Base-by-base conservation (phyloP, 345 rosid genomes). In the Lenwebbia sp. region DNA sequence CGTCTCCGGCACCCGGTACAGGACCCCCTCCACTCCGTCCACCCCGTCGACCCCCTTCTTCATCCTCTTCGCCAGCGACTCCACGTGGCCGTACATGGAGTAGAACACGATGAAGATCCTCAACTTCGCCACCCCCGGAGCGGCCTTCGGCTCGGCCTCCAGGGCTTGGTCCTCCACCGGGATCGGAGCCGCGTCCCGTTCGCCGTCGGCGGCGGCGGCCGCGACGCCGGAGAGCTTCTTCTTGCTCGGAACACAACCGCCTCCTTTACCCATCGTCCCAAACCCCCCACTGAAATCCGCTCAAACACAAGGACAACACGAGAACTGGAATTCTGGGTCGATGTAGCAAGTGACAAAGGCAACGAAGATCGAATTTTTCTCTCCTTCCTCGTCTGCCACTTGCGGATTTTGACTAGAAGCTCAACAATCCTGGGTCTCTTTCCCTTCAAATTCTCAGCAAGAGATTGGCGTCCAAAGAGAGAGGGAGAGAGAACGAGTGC, bases 171-270 rank as follows among this genome's bases (percentile, higher is more conserved):
- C 93, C 14, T 92, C 92, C 44, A 87, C 65, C 5, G 89, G 88
- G 88, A 92, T 90, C 85, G 97, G 97, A 21, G 88, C 88, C n/a
- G 85, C 86, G 10, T 75, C 76, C 55, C 56, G 41, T 50, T 84
- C 87, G 86, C 82, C 82, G 74, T 76, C 37, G 70, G 86, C 86
- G 78, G 33, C 53, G 86, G 87, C 51, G 47, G 83, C 84, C 10
- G 51, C 51, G 86, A 51, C 81, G 54, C 50, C n/a, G 83, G 86
- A 85, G 52, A 89, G 90, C 88, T 92, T 95, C 86, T 93, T 95
- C 93, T 95, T 96, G 93, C 98, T 96, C 10, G 98, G 99, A 51
- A 96, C 98, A 83, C 99, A 96, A 56, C 99, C 99, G 12, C 95
- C 98, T 25, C 99, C 99, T 92, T 96, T 95, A 78, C 99, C 99